phyloP scores from a whole-genome alignment of 495 filamentous ascomycete species.

The Geoglossum glabrum region DNA sequence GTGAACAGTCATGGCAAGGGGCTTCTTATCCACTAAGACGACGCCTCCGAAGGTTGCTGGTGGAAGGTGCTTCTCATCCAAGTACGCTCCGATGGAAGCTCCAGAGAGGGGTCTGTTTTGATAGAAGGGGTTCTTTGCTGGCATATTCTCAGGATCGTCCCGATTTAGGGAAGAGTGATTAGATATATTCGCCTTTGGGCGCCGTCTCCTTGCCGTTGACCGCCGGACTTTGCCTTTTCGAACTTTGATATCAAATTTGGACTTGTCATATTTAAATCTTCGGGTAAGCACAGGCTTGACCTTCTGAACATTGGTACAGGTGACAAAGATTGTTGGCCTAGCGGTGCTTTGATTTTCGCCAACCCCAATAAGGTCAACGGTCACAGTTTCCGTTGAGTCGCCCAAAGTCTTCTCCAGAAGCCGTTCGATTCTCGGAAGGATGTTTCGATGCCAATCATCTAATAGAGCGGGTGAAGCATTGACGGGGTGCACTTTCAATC shows the following conservation, averaged over 20 bases:
- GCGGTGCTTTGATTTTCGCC: conserved; percentile 20
- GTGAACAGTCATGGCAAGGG: conserved; percentile 86
- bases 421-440: conserved; percentile 19
- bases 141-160: conserved; percentile 8
- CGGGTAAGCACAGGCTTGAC: conserved; percentile 20
- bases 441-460: conserved; percentile 18
- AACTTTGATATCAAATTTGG: conserved; percentile 22
- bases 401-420: conserved; percentile 19
- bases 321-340: conserved; percentile 25
- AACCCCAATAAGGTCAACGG: conserved; percentile 23
- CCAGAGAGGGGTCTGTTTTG: conserved; percentile 65
- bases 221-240: conserved; percentile 20
- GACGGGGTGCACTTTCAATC: conserved; percentile 16
- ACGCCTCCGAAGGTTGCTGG: conserved; percentile 81
- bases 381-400: conserved; percentile 20
- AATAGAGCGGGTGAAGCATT: conserved; percentile 15
- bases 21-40: conserved; percentile 59
- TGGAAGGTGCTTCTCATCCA: conserved; percentile 62
- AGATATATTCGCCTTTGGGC: neutral
- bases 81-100: conserved; percentile 81
- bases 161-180: conserved; percentile 8
- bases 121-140: conserved; percentile 34
- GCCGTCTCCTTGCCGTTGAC: conserved; percentile 12
- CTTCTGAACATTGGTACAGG: conserved; percentile 20
- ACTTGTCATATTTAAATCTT: conserved; percentile 19